Conservation (phyloP, 2,329 filamentous ascomycete species). For the Botrytis paeoniae region DNA sequence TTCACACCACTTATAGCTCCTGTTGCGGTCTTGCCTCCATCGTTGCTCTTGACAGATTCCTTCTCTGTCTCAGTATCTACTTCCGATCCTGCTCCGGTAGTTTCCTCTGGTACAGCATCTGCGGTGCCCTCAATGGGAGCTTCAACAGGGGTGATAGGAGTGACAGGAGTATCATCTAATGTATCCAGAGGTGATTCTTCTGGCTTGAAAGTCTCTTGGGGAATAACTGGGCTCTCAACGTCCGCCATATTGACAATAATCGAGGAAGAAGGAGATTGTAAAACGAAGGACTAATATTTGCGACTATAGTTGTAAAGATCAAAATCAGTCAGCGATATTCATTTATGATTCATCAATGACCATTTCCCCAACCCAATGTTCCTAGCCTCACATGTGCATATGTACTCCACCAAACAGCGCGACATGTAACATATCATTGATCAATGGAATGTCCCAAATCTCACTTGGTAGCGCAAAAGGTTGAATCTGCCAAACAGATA, state of each 20-base stretch:
- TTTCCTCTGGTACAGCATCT: slow-evolving; percentile 28
- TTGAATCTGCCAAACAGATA: not conserved
- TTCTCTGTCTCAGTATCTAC: slow-evolving; percentile 34
- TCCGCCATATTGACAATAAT: slow-evolving; percentile 20
- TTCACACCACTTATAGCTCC: slow-evolving; percentile 33
- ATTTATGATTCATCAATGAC: slow-evolving; percentile 8
- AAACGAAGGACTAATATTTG: slow-evolving; percentile 14
- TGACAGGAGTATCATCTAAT: slow-evolving; percentile 2
- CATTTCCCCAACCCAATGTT: slow-evolving; percentile 5
- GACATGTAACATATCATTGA: slow-evolving; percentile 14
- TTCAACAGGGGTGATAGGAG: slow-evolving; percentile 9
- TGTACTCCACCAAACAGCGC: slow-evolving; percentile 12
- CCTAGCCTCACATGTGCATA: slow-evolving; percentile 16
- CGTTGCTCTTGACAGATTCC: slow-evolving; percentile 32
- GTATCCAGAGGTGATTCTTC: not conserved
- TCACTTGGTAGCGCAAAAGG: slow-evolving; percentile 11
- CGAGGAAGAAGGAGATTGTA: slow-evolving; percentile 6
- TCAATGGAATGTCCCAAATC: slow-evolving; percentile 13
- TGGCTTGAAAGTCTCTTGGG: not conserved
- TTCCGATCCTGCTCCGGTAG: slow-evolving; percentile 31
- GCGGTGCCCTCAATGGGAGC: slow-evolving; percentile 5
- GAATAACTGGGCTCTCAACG: slow-evolving; percentile 3
- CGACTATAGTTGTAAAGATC: slow-evolving; percentile 14
- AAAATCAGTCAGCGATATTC: slow-evolving; percentile 14
- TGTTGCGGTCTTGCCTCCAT: slow-evolving; percentile 30